These are phyloP conservation scores for Haplosporangium sp. DNA, from an alignment of 371 early-diverging fungal genomes.

Conservation along the genomic window DNA sequence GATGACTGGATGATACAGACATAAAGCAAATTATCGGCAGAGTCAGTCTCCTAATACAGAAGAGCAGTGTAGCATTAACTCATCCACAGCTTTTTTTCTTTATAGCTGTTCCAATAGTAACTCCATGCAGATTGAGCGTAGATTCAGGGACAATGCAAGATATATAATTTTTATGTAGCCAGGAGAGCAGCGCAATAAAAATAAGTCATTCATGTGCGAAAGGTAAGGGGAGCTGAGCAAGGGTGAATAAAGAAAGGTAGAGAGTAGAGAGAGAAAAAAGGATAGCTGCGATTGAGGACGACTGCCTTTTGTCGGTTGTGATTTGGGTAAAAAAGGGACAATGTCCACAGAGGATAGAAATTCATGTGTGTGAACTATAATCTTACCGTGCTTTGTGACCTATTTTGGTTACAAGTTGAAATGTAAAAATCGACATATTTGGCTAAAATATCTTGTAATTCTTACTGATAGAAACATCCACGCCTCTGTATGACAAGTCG, in stretches of 20 bases:
- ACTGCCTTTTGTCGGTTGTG: constrained; percentile 7
- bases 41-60: neutral
- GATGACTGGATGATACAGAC: neutral
- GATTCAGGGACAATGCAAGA: constrained; percentile 9
- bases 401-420: too few species aligned
- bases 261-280: constrained; percentile 11
- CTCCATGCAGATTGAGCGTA: neutral
- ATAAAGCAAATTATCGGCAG: neutral
- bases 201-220: constrained; percentile 2
- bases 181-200: constrained; percentile 14
- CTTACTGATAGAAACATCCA: too few species aligned
- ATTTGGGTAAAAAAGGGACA: constrained; percentile 6
- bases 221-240: constrained; percentile 16
- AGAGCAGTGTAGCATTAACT: neutral
- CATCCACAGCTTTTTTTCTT: neutral
- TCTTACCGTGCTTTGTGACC: too few species aligned
- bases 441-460: too few species aligned
- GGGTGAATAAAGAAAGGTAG: neutral
- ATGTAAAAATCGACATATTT: too few species aligned
- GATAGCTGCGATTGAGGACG: constrained; percentile 20
- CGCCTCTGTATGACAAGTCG: too few species aligned
- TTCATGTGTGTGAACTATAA: neutral
- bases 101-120: neutral
- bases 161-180: neutral
- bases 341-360: neutral